These are phyloP conservation scores for Lepidium campestre DNA, from an alignment of 441 rosid genomes.

Conservation along the genomic window DNA sequence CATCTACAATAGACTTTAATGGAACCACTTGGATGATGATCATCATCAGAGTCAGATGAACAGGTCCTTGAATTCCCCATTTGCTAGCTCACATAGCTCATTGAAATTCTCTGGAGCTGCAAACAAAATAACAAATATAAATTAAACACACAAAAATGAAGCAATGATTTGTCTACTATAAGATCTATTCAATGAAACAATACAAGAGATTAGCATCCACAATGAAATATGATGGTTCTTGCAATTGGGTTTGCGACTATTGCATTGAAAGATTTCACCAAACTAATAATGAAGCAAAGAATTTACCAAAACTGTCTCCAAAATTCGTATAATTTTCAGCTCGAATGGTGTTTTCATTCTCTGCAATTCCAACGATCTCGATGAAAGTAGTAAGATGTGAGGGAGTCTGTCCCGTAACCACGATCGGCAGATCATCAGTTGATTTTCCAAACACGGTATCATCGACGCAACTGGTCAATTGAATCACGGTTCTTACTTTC, in stretches of 20 bases:
- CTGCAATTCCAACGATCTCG: constrained; percentile 89
- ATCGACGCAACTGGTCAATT: constrained; percentile 47
- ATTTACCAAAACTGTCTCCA: constrained; percentile 67
- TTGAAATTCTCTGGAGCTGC: constrained; percentile 62
- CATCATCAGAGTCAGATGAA: constrained; percentile 42
- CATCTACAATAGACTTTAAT: not conserved
- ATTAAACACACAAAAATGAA: not conserved
- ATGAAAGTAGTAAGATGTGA: constrained; percentile 51
- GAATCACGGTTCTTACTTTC: constrained; percentile 74
- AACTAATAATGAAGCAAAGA: not conserved
- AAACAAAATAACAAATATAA: not conserved
- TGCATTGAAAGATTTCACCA: not conserved
- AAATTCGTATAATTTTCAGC: constrained; percentile 78
- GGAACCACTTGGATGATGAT: not conserved
- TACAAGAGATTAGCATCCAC: not conserved
- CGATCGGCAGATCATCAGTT: constrained; percentile 59
- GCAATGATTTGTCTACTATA: not conserved
- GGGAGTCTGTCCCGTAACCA: constrained; percentile 55
- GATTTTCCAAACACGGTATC: too few relatives aligned
- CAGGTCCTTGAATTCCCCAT: constrained; percentile 67
- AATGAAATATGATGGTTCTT: not conserved
- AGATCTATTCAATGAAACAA: not conserved
- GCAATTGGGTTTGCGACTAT: not conserved
- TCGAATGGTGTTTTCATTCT: constrained; percentile 51
- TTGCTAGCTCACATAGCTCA: constrained; percentile 86